A percentile compares a stretch with the other conserved stretches of the same genome.
These are phyloP conservation scores for Solanum boliviense DNA, from an alignment of 257 asterid genomes.

Conservation along the genomic window DNA sequence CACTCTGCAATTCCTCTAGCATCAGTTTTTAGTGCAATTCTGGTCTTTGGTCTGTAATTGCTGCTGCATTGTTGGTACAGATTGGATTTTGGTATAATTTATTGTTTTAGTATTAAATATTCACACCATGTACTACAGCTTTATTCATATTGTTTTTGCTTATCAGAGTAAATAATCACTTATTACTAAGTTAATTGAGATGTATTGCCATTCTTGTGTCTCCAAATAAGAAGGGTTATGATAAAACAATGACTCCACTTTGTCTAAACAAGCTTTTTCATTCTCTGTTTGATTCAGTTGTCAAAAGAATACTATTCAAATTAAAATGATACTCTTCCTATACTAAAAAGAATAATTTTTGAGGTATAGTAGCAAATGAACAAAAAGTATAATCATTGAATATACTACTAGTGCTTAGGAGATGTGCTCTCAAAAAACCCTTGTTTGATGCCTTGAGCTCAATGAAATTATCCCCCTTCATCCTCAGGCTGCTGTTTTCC, in stretches of 20 bases:
- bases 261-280: neutral
- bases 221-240: neutral
- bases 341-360: neutral
- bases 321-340: neutral
- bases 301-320: neutral
- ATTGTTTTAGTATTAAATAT: neutral
- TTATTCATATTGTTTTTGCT: neutral
- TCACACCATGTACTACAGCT: neutral
- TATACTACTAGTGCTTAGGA: neutral
- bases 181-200: neutral
- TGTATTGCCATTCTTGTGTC: neutral
- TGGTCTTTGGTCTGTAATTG: slow-evolving; percentile 15
- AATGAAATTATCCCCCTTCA: slow-evolving; percentile 13
- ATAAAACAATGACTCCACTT: neutral
- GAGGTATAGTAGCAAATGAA: neutral
- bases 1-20: slow-evolving; percentile 29
- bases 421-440: slow-evolving; percentile 46
- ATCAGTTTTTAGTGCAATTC: slow-evolving; percentile 13
- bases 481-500: slow-evolving; percentile 48
- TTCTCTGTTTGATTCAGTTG: neutral
- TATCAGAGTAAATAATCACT: neutral
- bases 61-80: slow-evolving; percentile 9
- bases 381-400: neutral
- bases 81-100: neutral
- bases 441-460: slow-evolving; percentile 29